Conservation (phyloP, 148 eudicot species). For the Rhododendron vialii region DNA sequence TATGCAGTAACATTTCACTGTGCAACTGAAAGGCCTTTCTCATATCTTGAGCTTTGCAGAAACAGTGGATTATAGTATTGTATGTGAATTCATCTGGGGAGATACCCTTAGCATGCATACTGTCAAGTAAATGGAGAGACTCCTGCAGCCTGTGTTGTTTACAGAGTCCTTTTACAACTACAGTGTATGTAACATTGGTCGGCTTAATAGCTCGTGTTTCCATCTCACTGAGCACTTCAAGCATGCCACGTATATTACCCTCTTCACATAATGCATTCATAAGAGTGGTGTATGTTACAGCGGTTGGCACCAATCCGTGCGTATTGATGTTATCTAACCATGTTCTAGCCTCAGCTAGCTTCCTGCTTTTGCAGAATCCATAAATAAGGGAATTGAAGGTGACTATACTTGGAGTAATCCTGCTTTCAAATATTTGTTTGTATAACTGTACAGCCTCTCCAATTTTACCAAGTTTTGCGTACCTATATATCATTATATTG, state of each 20-base stretch:
- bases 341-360: conserved; percentile 43
- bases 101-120: conserved; percentile 51
- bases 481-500: conserved; percentile 75
- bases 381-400: conserved; percentile 78
- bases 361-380: conserved; percentile 61
- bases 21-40: conserved; percentile 43
- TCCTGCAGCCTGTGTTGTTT: conserved; percentile 42
- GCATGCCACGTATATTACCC: conserved; percentile 35
- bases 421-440: conserved; percentile 40
- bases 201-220: conserved; percentile 40
- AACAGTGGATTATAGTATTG: conserved; percentile 66
- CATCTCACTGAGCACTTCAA: conserved; percentile 56
- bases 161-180: conserved; percentile 63
- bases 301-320: conserved; percentile 54
- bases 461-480: conserved; percentile 53
- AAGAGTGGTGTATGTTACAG: conserved; percentile 68
- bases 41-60: conserved; percentile 45
- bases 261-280: conserved; percentile 60
- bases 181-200: conserved; percentile 70
- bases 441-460: conserved; percentile 51
- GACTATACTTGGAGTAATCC: conserved; percentile 55
- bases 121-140: conserved; percentile 36
- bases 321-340: conserved; percentile 40
- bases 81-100: conserved; percentile 63
- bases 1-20: conserved; percentile 44